Evolutionary conservation across 2,329 filamentous ascomycete genomes (phyloP).

Genomic region (Stemphylium lycopersici): DNA sequence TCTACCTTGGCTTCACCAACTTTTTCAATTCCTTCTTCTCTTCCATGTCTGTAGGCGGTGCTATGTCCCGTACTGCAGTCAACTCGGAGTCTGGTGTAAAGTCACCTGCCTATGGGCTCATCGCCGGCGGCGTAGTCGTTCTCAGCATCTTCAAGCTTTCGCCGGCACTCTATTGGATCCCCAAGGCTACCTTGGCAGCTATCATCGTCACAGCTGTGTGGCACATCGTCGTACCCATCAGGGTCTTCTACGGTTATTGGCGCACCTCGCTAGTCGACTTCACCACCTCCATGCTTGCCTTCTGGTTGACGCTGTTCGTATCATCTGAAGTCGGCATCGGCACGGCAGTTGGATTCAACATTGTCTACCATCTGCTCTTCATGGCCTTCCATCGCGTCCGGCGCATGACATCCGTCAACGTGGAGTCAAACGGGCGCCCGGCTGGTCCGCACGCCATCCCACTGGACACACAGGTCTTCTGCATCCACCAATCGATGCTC

Average conservation of each 20-base stretch:
- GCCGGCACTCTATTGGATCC: slow-evolving; percentile 70
- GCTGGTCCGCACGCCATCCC: slow-evolving; percentile 34
- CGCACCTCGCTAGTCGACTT: slow-evolving; percentile 69
- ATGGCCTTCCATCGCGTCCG: slow-evolving; percentile 60
- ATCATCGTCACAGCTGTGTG: slow-evolving; percentile 71
- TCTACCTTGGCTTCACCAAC: slow-evolving; percentile 67
- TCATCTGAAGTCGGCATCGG: slow-evolving; percentile 66
- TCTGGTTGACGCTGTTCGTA: slow-evolving; percentile 69
- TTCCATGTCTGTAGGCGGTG: slow-evolving; percentile 68
- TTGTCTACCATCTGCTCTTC: slow-evolving; percentile 61
- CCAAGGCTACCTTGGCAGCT: slow-evolving; percentile 67
- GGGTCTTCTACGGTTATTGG: slow-evolving; percentile 68
- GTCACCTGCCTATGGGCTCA: slow-evolving; percentile 65
- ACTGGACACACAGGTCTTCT: slow-evolving; percentile 62
- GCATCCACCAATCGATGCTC: slow-evolving; percentile 63
- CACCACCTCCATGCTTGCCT: slow-evolving; percentile 66
- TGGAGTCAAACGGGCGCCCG: slow-evolving; percentile 11
- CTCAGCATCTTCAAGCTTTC: slow-evolving; percentile 67
- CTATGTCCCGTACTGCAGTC: slow-evolving; percentile 71
- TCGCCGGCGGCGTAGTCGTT: slow-evolving; percentile 67
- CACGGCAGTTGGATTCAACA: slow-evolving; percentile 59
- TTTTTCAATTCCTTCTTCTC: slow-evolving; percentile 70
- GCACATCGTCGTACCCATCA: slow-evolving; percentile 64
- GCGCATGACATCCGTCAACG: slow-evolving; percentile 25
- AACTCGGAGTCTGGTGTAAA: slow-evolving; percentile 69